Base-by-base conservation (phyloP, 768 basidiomycete genomes). In the Baorangia bicolor region DNA sequence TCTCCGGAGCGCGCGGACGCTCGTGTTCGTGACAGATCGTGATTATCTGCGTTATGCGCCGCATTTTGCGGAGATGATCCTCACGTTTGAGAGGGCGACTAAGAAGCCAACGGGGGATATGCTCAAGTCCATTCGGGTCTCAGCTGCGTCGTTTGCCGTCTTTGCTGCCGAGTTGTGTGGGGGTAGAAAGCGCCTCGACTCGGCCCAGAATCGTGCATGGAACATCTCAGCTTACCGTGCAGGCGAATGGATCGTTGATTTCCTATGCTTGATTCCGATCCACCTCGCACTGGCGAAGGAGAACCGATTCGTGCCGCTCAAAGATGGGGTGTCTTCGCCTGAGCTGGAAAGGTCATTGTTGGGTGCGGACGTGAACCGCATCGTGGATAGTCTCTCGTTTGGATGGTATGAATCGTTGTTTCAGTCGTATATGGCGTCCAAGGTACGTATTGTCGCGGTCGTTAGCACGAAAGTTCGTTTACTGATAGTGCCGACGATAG, bases 341-440 rank as follows among this genome's bases (percentile, higher is more conserved):
- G 75, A 77, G 16, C 66, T 80, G 28, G 85, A 86, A 59, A 75
- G 74, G 49, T 73, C 78, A 0, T 67, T 87, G 21, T 72, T 86
- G 5, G 85, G 85, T 9, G 85, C 85, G 0, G 81, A 83, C 42
- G 78, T 86, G 27, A 77, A 74, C 27, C 74, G 74, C n/a, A 81
- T 86, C 28, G 80, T 84, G 14, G 80, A 86, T 51, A 74, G 57
- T 44, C 63, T 86, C 5, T 78, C 81, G 1, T 77, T 86, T 50
- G 84, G 83, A 1, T 86, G 85, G 85, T 85, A 85, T 30, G 85
- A 86, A 58, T 81, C 80, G 2, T 70, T 86, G 16, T 82, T 86
- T 56, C 79, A 79, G 58, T 85, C 84, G 0, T 86, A 86, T 51
- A 78, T 82, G 79, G 79, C 81, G 0, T 71, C 72, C 20, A 86